Evolutionary conservation across 179 eudicot genomes (phyloP), one percentile per base, ranked within the genome.

Genomic region (Heliamphora pulchella): DNA sequence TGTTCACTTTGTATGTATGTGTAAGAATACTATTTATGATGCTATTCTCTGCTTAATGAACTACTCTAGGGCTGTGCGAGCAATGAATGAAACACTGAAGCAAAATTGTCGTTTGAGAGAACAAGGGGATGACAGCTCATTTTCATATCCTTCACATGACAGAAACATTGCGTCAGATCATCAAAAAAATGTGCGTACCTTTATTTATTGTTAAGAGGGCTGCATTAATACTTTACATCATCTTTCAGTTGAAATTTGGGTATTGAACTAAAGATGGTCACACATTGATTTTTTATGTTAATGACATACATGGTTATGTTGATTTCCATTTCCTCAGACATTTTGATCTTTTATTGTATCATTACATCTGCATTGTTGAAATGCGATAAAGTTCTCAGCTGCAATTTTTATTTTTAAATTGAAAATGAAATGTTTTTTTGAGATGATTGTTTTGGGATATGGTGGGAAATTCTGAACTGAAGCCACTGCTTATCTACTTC

Each of bases 51-150:
- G 47, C 58, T 59, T n/a, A 47, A n/a, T 81, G 80, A 44, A 22
- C 78, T 57, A 72, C 54, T 39, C 71, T 76, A 93, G 98, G 90
- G 98, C 95, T 89, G 98, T 95, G 54, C 92, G 98, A 74, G 93
- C 94, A 59, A 93, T 93, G 98, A 93, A 91, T 91, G 98, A 93
- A 86, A 89, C 97, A 61, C 69, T 93, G 81, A 95, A 95, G 90
- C 97, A 92, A 87, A 93, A 91, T 85, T 97, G 95, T 62, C 86
- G 91, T 64, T 73, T 81, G 82, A 83, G 87, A 86, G 98, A 90
- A 78, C 93, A 83, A 68, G 91, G 87, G 58, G 93, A 86, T 79
- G 83, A 82, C 85, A 86, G 86, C 76, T 88, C 90, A 20, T 84
- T 82, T 84, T 86, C 92, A 62, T 83, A 86, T 69, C 86, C 90